Evolutionary conservation across 176 grass and related monocot genomes (phyloP).

Genomic region (Triticum aestivum): DNA sequence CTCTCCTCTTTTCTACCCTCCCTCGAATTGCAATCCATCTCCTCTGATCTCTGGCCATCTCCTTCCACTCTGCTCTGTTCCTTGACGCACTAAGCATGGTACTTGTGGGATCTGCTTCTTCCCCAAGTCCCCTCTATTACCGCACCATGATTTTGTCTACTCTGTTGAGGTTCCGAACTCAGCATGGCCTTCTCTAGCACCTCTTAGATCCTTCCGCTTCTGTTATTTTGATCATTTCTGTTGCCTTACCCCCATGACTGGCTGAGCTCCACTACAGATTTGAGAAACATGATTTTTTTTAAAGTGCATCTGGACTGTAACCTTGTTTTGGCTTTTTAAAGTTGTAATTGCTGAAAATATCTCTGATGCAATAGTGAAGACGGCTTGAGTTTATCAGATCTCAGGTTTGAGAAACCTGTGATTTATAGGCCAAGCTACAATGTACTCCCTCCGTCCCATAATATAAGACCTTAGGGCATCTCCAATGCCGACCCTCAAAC

Average conservation of each 20-base stretch:
- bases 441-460: too few relatives aligned
- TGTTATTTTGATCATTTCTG: not conserved
- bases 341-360: conserved; percentile 48
- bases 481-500: too few relatives aligned
- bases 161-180: not conserved
- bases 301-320: conserved; percentile 47
- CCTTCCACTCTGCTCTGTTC: not conserved
- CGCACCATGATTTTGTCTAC: not conserved
- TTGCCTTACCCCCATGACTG: not conserved
- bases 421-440: conserved; percentile 76
- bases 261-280: not conserved
- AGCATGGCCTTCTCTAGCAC: not conserved
- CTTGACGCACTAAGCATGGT: not conserved
- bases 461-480: too few relatives aligned
- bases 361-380: conserved; percentile 67
- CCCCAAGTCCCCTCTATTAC: not conserved
- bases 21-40: not conserved
- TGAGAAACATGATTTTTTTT: not conserved
- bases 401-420: conserved; percentile 66
- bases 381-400: conserved; percentile 75
- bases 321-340: conserved; percentile 46
- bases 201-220: not conserved
- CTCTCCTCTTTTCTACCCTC: not conserved
- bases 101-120: not conserved
- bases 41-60: not conserved